A percentile compares a stretch with the other conserved stretches of the same genome.
Conservation (phyloP, 23 red algal species). For the Gracilaria caudata region DNA sequence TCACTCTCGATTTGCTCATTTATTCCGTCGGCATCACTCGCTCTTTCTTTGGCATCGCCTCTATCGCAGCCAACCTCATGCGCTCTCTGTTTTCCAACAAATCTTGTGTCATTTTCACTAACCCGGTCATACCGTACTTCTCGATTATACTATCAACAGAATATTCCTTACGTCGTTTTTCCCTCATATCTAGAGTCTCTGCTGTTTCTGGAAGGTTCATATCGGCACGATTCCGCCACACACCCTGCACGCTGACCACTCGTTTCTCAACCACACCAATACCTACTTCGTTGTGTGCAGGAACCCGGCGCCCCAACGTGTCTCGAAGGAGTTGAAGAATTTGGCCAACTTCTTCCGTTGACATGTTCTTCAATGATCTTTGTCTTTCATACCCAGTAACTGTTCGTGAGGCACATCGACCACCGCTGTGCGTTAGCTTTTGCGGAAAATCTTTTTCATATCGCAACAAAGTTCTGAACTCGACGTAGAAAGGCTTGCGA, state of each 20-base stretch:
- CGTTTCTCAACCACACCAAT: constrained; percentile 50
- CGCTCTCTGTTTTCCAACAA: constrained; percentile 37
- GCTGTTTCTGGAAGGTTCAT: constrained; percentile 13
- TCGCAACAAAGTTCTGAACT: neutral
- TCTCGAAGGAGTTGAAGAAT: constrained; percentile 47
- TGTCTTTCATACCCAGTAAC: constrained; percentile 61
- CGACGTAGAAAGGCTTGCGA: neutral
- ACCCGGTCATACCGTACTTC: constrained; percentile 49
- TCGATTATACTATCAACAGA: constrained; percentile 43
- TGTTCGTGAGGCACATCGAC: neutral
- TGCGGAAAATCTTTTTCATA: neutral
- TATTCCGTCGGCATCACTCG: constrained; percentile 54
- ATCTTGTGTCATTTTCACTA: constrained; percentile 53
- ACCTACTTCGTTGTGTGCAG: constrained; percentile 50
- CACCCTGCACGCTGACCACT: constrained; percentile 63
- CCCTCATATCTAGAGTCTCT: constrained; percentile 19
- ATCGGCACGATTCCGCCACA: constrained; percentile 49
- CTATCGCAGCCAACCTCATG: constrained; percentile 28
- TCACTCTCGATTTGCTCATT: neutral
- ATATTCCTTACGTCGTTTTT: constrained; percentile 32
- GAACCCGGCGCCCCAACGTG: constrained; percentile 55
- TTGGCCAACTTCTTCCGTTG: constrained; percentile 33
- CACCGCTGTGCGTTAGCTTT: neutral
- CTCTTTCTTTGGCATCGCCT: constrained; percentile 49
- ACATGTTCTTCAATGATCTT: constrained; percentile 51